Evolutionary conservation across 2,329 filamentous ascomycete species (phyloP).

Genomic region (Celoporthe dispersa): DNA sequence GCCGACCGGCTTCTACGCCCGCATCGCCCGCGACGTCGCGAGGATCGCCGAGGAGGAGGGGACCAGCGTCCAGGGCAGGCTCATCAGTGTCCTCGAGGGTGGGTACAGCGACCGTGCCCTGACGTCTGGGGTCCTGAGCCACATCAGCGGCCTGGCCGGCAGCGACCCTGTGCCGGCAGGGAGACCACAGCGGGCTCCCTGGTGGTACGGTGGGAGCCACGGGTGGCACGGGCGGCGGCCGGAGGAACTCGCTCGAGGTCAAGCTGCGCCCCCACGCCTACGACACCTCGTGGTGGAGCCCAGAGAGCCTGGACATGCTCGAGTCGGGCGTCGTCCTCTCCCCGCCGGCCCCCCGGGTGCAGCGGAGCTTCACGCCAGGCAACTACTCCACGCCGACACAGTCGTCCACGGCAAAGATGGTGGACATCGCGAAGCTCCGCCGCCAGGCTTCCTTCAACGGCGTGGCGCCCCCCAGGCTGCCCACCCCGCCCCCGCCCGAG

Average conservation of each 20-base stretch:
- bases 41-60: conserved; percentile 80
- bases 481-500: conserved; percentile 75
- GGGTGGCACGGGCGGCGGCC: conserved; percentile 37
- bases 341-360: conserved; percentile 55
- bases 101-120: conserved; percentile 94
- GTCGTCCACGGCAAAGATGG: conserved; percentile 80
- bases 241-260: conserved; percentile 38
- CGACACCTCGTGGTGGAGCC: conserved; percentile 74
- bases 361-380: conserved; percentile 61
- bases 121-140: conserved; percentile 85
- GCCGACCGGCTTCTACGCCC: conserved; percentile 93
- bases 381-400: conserved; percentile 89
- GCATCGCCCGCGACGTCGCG: conserved; percentile 84
- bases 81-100: conserved; percentile 93
- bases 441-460: conserved; percentile 63
- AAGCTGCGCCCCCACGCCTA: conserved; percentile 51
- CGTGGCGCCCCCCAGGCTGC: conserved; percentile 48
- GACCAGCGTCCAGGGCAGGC: conserved; percentile 76
- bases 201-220: conserved; percentile 58
- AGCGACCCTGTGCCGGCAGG: conserved; percentile 47
- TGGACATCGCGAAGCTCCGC: conserved; percentile 68
- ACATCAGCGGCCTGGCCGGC: conserved; percentile 80
- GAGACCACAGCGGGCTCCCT: conserved; percentile 53
- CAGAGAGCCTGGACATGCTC: conserved; percentile 67
- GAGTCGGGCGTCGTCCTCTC: conserved; percentile 63